phyloP scores from a whole-genome alignment of 2,329 filamentous ascomycete species.

The Hyphodiscus sp. region DNA sequence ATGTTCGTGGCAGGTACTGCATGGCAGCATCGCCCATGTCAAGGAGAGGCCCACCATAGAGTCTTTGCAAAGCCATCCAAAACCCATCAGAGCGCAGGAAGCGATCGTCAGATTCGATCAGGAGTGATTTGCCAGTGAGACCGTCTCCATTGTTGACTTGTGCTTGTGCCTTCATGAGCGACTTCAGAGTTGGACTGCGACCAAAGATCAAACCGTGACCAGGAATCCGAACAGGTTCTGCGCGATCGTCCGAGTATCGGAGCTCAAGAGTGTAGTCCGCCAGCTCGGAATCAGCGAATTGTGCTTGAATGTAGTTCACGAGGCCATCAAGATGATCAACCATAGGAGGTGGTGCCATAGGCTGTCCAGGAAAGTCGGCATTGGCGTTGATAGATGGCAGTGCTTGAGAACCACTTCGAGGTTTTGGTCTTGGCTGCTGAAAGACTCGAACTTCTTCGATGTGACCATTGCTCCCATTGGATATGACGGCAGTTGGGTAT shows the following conservation, averaged over 20 bases:
- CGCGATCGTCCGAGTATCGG: slow-evolving; percentile 36
- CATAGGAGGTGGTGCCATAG: slow-evolving; percentile 18
- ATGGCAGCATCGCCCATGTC: slow-evolving; percentile 20
- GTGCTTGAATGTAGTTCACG: slow-evolving; percentile 33
- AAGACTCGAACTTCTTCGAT: slow-evolving; percentile 26
- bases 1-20: slow-evolving; percentile 5
- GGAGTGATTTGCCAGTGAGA: slow-evolving; percentile 32
- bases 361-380: slow-evolving; percentile 10
- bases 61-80: slow-evolving; percentile 48
- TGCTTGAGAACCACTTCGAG: slow-evolving; percentile 13
- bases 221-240: slow-evolving; percentile 38
- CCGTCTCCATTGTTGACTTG: slow-evolving; percentile 26
- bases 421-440: slow-evolving; percentile 20
- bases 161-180: slow-evolving; percentile 24
- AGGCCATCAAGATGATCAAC: slow-evolving; percentile 33
- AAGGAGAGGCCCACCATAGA: slow-evolving; percentile 50
- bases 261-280: slow-evolving; percentile 44
- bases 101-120: slow-evolving; percentile 44
- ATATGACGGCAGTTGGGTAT: slow-evolving; percentile 34
- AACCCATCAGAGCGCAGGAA: slow-evolving; percentile 51
- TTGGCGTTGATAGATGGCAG: slow-evolving; percentile 8
- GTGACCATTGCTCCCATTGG: slow-evolving; percentile 34
- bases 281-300: slow-evolving; percentile 35
- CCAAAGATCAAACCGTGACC: slow-evolving; percentile 51
- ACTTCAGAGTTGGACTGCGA: slow-evolving; percentile 41